Conservation (phyloP, 371 early-diverging fungal species). For the Mucor lusitanicus region DNA sequence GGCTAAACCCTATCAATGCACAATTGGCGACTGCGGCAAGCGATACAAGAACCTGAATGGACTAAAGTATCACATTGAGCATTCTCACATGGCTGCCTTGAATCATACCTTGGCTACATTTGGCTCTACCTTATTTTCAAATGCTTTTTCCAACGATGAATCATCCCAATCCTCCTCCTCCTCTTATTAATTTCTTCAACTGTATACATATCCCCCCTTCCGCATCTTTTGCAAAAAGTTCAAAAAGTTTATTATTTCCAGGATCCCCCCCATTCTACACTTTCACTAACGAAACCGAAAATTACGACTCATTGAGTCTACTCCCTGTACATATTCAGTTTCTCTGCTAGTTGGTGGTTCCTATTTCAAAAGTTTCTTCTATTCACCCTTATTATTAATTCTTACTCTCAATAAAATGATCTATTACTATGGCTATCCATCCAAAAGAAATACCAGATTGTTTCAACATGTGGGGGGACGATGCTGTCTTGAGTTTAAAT, state of each 20-base stretch:
- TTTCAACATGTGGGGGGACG: neutral
- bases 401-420: neutral
- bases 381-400: neutral
- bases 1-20: constrained; percentile 77
- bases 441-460: neutral
- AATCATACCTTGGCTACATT: constrained; percentile 52
- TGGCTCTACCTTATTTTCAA: constrained; percentile 37
- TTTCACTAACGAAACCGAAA: neutral
- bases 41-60: constrained; percentile 89
- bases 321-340: constrained; percentile 1
- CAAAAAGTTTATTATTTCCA: neutral
- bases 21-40: constrained; percentile 50
- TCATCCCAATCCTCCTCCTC: neutral
- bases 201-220: neutral
- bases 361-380: neutral
- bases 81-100: constrained; percentile 71
- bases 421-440: neutral
- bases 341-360: neutral
- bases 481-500: neutral
- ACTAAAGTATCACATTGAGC: constrained; percentile 94
- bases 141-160: constrained; percentile 1
- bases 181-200: neutral
- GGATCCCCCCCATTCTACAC: neutral
- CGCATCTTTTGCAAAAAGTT: neutral
- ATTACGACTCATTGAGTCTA: neutral